phyloP scores from a whole-genome alignment of 2,329 filamentous ascomycete species.

The Byssochlamys sp. region DNA sequence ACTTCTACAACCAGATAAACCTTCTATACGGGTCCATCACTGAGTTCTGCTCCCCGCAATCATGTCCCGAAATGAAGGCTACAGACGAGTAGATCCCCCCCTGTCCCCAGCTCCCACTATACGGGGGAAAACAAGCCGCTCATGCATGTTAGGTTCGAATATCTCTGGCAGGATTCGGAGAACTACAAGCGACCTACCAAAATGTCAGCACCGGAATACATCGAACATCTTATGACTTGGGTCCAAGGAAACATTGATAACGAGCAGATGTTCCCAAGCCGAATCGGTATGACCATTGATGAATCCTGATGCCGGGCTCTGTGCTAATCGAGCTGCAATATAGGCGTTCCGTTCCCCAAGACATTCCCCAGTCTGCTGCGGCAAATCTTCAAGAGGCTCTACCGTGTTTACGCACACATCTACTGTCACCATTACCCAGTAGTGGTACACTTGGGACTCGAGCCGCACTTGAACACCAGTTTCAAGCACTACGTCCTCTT shows the following conservation, averaged over 20 bases:
- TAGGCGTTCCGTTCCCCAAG: constrained; percentile 87
- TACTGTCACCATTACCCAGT: constrained; percentile 99
- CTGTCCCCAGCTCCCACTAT: background rate
- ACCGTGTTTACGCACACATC: constrained; percentile 96
- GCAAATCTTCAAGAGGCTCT: constrained; percentile 97
- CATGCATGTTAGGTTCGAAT: constrained; percentile 65
- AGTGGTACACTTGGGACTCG: constrained; percentile 83
- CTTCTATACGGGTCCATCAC: constrained; percentile 96
- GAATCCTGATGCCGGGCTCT: background rate
- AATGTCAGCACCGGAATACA: constrained; percentile 94
- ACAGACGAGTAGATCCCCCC: constrained; percentile 70
- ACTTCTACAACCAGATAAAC: constrained; percentile 99
- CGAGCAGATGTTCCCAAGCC: constrained; percentile 85
- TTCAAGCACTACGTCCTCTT: constrained; percentile 99
- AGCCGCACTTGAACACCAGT: constrained; percentile 95
- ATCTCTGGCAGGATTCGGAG: constrained; percentile 94
- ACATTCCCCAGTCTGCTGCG: constrained; percentile 78
- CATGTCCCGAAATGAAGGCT: constrained; percentile 99
- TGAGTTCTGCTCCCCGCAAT: constrained; percentile 94
- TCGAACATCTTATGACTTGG: constrained; percentile 96
- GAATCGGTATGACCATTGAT: constrained; percentile 54
- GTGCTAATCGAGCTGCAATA: constrained; percentile 1
- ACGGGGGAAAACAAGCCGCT: background rate
- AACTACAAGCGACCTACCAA: constrained; percentile 93
- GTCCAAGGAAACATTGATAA: constrained; percentile 93